phyloP scores from a whole-genome alignment of 2,329 filamentous ascomycete species.

The Diplodia mutila region DNA sequence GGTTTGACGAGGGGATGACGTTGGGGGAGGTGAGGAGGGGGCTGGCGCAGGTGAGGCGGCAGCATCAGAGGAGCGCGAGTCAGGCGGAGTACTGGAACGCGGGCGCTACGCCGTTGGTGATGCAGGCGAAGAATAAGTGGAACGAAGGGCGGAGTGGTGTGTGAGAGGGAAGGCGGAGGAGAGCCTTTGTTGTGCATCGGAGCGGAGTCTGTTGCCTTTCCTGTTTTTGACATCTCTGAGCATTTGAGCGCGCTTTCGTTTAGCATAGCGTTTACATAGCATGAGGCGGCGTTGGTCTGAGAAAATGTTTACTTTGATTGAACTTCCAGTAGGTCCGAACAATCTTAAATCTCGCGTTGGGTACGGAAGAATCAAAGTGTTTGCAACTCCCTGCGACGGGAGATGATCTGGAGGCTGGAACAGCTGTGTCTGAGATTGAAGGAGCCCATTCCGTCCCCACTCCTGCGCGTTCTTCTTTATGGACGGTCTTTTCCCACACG shows the following conservation, averaged over 20 bases:
- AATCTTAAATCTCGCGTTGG: neutral
- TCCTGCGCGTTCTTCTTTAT: too few species aligned
- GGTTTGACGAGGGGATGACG: constrained; percentile 12
- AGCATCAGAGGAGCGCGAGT: neutral
- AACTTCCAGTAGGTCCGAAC: neutral
- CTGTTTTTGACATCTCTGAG: neutral
- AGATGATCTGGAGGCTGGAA: too few species aligned
- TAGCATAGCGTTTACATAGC: neutral
- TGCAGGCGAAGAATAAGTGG: constrained; percentile 15
- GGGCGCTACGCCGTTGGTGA: neutral
- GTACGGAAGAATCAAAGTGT: too few species aligned
- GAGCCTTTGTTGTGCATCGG: neutral
- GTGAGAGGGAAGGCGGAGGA: neutral
- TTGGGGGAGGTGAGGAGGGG: neutral
- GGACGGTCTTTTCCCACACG: too few species aligned
- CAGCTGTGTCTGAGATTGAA: too few species aligned
- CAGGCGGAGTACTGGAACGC: neutral
- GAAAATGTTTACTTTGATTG: neutral
- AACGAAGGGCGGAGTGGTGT: neutral
- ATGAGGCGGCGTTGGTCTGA: neutral
- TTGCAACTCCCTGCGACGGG: too few species aligned
- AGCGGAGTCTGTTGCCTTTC: neutral
- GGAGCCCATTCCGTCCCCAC: too few species aligned
- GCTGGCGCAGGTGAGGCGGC: neutral
- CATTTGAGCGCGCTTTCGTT: neutral